These are phyloP conservation scores for Diphasiastrum complanatum DNA, from an alignment of 83 land plant genomes.

Conservation along the genomic window DNA sequence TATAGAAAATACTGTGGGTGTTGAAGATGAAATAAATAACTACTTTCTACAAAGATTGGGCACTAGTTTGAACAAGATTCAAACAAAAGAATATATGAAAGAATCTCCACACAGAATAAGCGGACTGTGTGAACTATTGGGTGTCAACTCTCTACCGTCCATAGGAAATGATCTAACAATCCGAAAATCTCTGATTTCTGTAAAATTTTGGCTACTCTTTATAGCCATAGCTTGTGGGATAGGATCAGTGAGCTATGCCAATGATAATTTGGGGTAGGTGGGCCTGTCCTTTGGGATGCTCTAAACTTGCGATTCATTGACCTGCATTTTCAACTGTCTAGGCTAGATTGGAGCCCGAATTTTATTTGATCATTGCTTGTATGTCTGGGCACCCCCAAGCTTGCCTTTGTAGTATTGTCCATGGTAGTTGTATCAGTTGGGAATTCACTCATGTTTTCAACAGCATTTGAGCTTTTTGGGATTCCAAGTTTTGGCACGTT, in stretches of 20 bases:
- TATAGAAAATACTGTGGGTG: too few species aligned
- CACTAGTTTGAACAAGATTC: too few species aligned
- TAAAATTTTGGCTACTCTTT: conserved; percentile 24
- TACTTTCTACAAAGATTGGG: too few species aligned
- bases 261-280: conserved; percentile 24
- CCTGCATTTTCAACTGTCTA: conserved; percentile 30
- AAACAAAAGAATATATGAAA: too few species aligned
- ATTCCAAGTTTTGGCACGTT: too few species aligned
- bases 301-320: conserved; percentile 20
- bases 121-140: neutral
- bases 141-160: too few species aligned
- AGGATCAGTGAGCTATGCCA: conserved; percentile 15
- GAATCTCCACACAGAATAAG: too few species aligned
- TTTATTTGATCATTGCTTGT: conserved; percentile 19
- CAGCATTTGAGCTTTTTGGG: too few species aligned
- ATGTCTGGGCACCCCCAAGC: conserved; percentile 19
- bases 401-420: conserved; percentile 18
- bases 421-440: conserved; percentile 22
- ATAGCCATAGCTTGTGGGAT: conserved; percentile 17
- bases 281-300: conserved; percentile 24
- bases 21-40: too few species aligned
- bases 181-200: neutral
- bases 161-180: conserved; percentile 9
- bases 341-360: conserved; percentile 30
- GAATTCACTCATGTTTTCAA: too few species aligned